phyloP scores from a whole-genome alignment of 768 basidiomycete species.

The Pleurotus cornucopiae region DNA sequence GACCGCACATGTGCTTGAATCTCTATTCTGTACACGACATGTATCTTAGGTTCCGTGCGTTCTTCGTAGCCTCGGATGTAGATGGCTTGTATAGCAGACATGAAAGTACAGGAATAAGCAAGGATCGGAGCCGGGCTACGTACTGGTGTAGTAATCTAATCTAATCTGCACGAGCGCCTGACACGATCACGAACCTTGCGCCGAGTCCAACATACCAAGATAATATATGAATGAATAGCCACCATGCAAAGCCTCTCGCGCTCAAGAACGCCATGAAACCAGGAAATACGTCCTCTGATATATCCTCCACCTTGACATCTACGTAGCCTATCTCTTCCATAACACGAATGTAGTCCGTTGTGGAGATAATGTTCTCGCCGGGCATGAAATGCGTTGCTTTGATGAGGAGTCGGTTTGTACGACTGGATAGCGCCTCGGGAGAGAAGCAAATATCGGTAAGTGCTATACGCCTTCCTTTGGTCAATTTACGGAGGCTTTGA shows the following conservation, averaged over 20 bases:
- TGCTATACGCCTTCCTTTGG: constrained; percentile 47
- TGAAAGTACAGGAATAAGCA: constrained; percentile 17
- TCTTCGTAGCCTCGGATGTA: constrained; percentile 68
- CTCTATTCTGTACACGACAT: constrained; percentile 78
- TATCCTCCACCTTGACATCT: constrained; percentile 52
- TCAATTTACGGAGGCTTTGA: constrained; percentile 43
- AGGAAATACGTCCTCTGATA: constrained; percentile 55
- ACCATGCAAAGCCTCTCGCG: constrained; percentile 37
- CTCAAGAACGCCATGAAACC: constrained; percentile 49
- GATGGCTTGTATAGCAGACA: constrained; percentile 78
- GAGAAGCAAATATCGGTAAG: constrained; percentile 62
- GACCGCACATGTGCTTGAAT: constrained; percentile 86
- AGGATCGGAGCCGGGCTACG: neutral
- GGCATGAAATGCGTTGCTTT: constrained; percentile 41
- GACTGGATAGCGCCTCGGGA: constrained; percentile 16
- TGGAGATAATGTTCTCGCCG: constrained; percentile 42
- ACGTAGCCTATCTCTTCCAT: constrained; percentile 48
- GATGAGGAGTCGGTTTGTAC: constrained; percentile 22
- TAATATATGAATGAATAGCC: constrained; percentile 34
- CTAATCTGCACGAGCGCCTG: constrained; percentile 23
- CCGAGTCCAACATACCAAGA: constrained; percentile 32
- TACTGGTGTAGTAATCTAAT: constrained; percentile 1
- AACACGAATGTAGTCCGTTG: constrained; percentile 35
- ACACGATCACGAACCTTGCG: constrained; percentile 46
- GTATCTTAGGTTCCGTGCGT: constrained; percentile 65